Conservation (phyloP, 345 rosid species). For the Nasturtium officinale region DNA sequence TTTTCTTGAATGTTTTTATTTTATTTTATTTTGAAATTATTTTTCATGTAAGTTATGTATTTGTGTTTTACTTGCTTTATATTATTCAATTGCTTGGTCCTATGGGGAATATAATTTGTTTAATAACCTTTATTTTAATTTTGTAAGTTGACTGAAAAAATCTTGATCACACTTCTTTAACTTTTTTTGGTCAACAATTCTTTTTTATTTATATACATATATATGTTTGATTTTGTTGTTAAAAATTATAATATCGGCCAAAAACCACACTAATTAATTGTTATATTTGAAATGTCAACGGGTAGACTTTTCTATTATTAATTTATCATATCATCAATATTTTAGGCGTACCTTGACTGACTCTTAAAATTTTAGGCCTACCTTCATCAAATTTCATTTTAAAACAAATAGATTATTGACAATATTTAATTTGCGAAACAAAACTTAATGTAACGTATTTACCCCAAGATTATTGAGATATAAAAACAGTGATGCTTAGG, state of each 20-base stretch:
- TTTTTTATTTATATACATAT: neutral
- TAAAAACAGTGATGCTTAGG: neutral
- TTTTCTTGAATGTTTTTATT: neutral
- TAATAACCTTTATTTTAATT: neutral
- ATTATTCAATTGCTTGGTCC: neutral
- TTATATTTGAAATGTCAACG: neutral
- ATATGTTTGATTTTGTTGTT: neutral
- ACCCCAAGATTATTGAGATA: neutral
- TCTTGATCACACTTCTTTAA: neutral
- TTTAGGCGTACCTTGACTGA: neutral
- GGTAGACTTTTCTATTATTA: neutral
- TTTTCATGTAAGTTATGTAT: neutral
- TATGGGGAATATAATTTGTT: neutral
- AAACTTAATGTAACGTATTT: neutral
- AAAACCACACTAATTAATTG: neutral
- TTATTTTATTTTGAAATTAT: too few relatives aligned
- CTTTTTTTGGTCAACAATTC: too few relatives aligned
- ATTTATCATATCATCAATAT: constrained; percentile 3
- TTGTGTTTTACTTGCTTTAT: neutral
- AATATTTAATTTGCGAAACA: neutral
- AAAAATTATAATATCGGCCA: neutral
- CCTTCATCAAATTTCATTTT: neutral
- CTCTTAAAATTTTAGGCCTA: too few relatives aligned
- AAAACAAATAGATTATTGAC: neutral
- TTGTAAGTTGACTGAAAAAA: neutral